Base-by-base conservation (phyloP, 257 asterid genomes). In the Rubia yunnanensis region DNA sequence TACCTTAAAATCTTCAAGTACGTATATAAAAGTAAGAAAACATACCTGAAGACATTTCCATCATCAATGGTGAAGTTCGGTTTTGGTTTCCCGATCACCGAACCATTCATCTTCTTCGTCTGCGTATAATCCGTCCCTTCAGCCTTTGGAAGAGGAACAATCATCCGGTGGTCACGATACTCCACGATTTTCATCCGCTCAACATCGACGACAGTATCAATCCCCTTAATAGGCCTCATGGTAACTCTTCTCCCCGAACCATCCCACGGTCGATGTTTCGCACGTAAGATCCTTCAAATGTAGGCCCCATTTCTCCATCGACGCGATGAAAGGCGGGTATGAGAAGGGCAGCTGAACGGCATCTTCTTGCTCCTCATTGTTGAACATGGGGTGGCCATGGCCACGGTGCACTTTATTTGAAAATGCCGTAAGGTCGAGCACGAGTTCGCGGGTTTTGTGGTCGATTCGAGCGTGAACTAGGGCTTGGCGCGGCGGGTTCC, bases 201-300 rank as follows among this genome's bases (percentile, higher is more conserved):
- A 65, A 89, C 88, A 77, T 82, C 94, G 65, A 89, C 85, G 17
- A 81, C 73, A 23, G 75, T 62, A 0, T 77, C 79, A 4, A 89
- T 70, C 18, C 89, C 95, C 67, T 89, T 91, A 8, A 87, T 79
- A 26, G 89, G 91, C 78, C 91, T 85, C 96, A 87, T 41, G 49
- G 49, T 41, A 41, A 49, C 11, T 65, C 11, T 76, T 75, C 75
- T 81, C 90, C 2, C 95, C 96, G 65, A 30, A 82, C 95, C 95
- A 89, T 1, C 95, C 95, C 17, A 81, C 64, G 1, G 80, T 64
- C 22, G 28, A 78, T 35, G 82, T 27, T 61, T 64, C 7, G 22
- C 96, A 87, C n/a, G 78, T 58, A 1, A 89, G 80, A 31, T 87
- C 82, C 10, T 79, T 77, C 34, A 79, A 13, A 55, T 78, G 79